Evolutionary conservation across 2,329 filamentous ascomycete species (phyloP).

Genomic region (Alternaria hordeiaustralica): DNA sequence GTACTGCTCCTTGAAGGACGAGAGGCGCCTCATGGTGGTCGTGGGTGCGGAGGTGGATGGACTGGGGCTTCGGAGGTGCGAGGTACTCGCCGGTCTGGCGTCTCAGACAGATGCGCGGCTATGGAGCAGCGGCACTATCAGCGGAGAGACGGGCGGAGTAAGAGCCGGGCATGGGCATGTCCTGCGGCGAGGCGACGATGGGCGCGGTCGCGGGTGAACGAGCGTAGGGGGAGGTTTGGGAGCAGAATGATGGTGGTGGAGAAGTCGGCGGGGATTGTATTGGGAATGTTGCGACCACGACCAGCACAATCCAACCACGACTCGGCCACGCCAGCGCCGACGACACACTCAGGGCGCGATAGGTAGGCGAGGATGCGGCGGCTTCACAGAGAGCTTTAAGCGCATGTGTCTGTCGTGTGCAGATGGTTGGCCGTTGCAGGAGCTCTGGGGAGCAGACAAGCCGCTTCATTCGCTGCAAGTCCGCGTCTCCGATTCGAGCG

Average conservation of each 20-base stretch:
- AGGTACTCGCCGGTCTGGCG: slow-evolving; percentile 27
- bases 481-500: slow-evolving; percentile 30
- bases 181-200: slow-evolving; percentile 27
- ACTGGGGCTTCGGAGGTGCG: slow-evolving; percentile 30
- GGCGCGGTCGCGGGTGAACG: slow-evolving; percentile 25
- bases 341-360: background rate
- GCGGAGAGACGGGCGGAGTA: slow-evolving; percentile 24
- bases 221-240: slow-evolving; percentile 23
- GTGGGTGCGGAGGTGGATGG: slow-evolving; percentile 22
- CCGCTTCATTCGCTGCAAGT: slow-evolving; percentile 30
- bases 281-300: slow-evolving; percentile 16
- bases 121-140: slow-evolving; percentile 28
- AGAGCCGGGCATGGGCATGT: slow-evolving; percentile 38
- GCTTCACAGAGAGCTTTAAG: background rate
- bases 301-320: slow-evolving; percentile 7
- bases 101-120: slow-evolving; percentile 34
- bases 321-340: slow-evolving; percentile 7
- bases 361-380: background rate
- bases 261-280: slow-evolving; percentile 25
- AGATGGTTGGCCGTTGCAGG: slow-evolving; percentile 7
- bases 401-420: slow-evolving; percentile 2
- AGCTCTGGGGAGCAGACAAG: slow-evolving; percentile 10
- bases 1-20: slow-evolving; percentile 45
- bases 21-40: slow-evolving; percentile 37
- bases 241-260: slow-evolving; percentile 16